These are phyloP conservation scores for apple (Malus domestica) DNA, from an alignment of 306 rosid genomes.

Conservation along the genomic window ASM211411v1 NC_041804.1:4290501-4291000, in stretches of 20 bases:
- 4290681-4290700: conserved; percentile 47
- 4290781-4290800: conserved; percentile 36
- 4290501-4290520: background rate
- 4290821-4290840: conserved; percentile 91
- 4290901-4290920: background rate
- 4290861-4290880: conserved; percentile 99
- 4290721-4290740: conserved; percentile 23
- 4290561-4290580: conserved; percentile 26
- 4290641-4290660: conserved; percentile 41
- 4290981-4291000: background rate
- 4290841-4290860: conserved; percentile 96
- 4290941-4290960: background rate
- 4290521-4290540: background rate
- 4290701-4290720: conserved; percentile 25
- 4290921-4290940: background rate
- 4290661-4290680: conserved; percentile 51
- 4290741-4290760: conserved; percentile 30
- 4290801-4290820: conserved; percentile 74
- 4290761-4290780: conserved; percentile 11
- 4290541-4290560: background rate
- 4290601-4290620: conserved; percentile 33
- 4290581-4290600: conserved; percentile 29
- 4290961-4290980: background rate
- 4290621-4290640: conserved; percentile 43
- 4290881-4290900: conserved; percentile 7